A percentile compares a stretch with the other conserved stretches of the same genome.
phyloP scores from a whole-genome alignment of 495 filamentous ascomycete species.

The Darksidea phi region DNA sequence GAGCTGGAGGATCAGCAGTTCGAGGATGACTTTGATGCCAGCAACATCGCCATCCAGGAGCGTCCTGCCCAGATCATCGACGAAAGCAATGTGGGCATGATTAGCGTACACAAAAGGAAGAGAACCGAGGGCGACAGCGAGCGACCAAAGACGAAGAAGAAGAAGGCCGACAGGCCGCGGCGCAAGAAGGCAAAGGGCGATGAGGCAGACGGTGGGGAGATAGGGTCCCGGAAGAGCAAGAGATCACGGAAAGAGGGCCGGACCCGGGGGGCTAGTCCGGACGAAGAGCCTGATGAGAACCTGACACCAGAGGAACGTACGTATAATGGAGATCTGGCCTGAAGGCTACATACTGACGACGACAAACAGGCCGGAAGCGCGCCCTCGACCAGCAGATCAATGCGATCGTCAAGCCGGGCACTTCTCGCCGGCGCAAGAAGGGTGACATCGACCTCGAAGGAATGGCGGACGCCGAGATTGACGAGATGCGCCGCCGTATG shows the following conservation, averaged over 20 bases:
- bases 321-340: slow-evolving; percentile 10
- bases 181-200: slow-evolving; percentile 61
- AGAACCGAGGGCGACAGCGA: slow-evolving; percentile 58
- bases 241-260: slow-evolving; percentile 45
- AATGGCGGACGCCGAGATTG: slow-evolving; percentile 85
- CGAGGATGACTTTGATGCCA: slow-evolving; percentile 76
- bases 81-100: slow-evolving; percentile 72
- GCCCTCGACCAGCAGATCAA: slow-evolving; percentile 85
- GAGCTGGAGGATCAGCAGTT: slow-evolving; percentile 96
- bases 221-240: slow-evolving; percentile 51
- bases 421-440: slow-evolving; percentile 71
- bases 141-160: slow-evolving; percentile 62
- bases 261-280: slow-evolving; percentile 48
- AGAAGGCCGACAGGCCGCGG: slow-evolving; percentile 67
- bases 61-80: slow-evolving; percentile 78
- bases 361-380: slow-evolving; percentile 59
- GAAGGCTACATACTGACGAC: slow-evolving; percentile 21
- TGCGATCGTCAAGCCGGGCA: slow-evolving; percentile 76
- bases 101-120: slow-evolving; percentile 79
- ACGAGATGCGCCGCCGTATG: slow-evolving; percentile 85
- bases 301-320: slow-evolving; percentile 57
- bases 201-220: slow-evolving; percentile 56
- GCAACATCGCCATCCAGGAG: slow-evolving; percentile 72
- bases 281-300: slow-evolving; percentile 57
- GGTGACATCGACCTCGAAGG: slow-evolving; percentile 89